phyloP scores from a whole-genome alignment of 305 asterid genomes.

The Fraxinus velutina region DNA sequence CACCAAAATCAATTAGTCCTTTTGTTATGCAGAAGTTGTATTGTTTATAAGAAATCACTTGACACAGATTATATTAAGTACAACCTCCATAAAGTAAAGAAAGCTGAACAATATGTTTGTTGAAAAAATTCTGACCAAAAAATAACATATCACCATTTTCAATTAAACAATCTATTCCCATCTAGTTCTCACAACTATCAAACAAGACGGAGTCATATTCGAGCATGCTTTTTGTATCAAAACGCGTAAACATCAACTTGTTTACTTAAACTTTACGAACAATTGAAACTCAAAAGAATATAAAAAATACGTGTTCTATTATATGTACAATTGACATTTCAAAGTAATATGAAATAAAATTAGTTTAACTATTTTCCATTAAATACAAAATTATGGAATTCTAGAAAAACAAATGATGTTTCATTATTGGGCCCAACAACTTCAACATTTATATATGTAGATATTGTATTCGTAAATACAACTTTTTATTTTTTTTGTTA shows the following conservation, averaged over 20 bases:
- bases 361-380: neutral
- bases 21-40: neutral
- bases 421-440: neutral
- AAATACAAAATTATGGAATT: neutral
- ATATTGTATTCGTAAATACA: neutral
- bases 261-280: neutral
- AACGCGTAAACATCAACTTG: neutral
- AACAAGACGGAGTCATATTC: neutral
- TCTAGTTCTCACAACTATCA: neutral
- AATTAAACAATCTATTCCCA: neutral
- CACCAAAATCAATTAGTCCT: neutral
- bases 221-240: neutral
- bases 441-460: neutral
- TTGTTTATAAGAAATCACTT: neutral
- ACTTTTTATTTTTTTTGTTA: too few relatives aligned
- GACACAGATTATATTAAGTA: neutral
- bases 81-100: neutral
- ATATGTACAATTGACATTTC: neutral
- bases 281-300: too few relatives aligned
- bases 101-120: neutral
- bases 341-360: neutral
- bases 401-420: neutral
- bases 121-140: neutral
- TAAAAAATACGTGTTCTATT: too few relatives aligned
- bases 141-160: neutral